These are phyloP conservation scores for Phaffia australis DNA, from an alignment of 768 basidiomycete genomes.

Conservation along the genomic window DNA sequence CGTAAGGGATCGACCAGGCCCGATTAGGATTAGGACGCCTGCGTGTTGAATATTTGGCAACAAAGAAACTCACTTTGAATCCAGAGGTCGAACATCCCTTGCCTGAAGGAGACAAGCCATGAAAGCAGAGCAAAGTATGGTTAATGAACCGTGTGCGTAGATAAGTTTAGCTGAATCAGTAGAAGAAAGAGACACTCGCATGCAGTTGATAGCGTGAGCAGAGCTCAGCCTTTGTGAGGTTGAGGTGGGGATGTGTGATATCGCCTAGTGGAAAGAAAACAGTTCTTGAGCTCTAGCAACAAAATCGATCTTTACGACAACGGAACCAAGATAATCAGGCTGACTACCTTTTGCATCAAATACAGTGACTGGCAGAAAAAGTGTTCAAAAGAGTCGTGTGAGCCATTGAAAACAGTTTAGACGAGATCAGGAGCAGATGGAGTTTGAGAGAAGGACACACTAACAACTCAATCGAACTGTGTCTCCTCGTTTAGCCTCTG, in stretches of 20 bases:
- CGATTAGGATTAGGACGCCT: neutral
- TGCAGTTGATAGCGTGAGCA: neutral
- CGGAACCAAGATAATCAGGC: neutral
- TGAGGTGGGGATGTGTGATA: slow-evolving; percentile 18
- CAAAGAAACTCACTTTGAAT: slow-evolving; percentile 13
- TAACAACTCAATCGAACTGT: slow-evolving; percentile 13
- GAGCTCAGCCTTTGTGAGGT: slow-evolving; percentile 18
- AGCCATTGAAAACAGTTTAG: neutral
- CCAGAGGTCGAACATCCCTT: slow-evolving; percentile 22
- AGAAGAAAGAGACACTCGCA: neutral
- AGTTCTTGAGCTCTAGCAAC: neutral
- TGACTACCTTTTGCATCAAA: neutral
- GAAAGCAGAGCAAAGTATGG: neutral
- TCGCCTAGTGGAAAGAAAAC: neutral
- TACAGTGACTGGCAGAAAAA: slow-evolving; percentile 5
- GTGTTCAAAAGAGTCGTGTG: too few relatives aligned
- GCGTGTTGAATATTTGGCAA: neutral
- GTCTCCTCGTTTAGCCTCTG: neutral
- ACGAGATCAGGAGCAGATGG: neutral
- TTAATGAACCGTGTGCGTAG: neutral
- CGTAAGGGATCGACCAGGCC: neutral
- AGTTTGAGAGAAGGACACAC: neutral
- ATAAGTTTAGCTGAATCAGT: neutral
- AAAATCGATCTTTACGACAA: too few relatives aligned
- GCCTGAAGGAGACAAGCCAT: neutral